Evolutionary conservation across 495 filamentous ascomycete species (phyloP).

Genomic region (Aspergillus sclerotiicarbonarius): DNA sequence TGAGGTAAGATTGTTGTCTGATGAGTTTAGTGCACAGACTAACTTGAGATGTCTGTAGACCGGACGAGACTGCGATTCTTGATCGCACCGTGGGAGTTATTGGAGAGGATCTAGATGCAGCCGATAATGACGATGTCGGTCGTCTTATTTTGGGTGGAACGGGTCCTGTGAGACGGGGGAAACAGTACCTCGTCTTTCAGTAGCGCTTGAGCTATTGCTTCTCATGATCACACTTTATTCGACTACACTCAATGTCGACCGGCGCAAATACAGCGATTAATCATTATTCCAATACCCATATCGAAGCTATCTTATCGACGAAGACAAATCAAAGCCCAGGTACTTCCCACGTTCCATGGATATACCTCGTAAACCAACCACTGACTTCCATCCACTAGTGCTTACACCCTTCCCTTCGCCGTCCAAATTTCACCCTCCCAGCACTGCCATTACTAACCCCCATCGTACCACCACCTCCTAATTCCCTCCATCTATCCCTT

Average conservation of each 20-base stretch:
- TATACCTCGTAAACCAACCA: no score
- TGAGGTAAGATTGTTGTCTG: neutral
- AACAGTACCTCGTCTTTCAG: neutral
- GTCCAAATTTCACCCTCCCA: neutral
- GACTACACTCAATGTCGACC: no score
- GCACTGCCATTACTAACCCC: neutral
- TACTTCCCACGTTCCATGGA: no score
- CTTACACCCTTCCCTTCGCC: no score
- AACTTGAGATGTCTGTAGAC: neutral
- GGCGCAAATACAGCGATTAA: no score
- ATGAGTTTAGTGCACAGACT: neutral
- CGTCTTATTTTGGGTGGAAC: neutral
- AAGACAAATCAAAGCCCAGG: no score
- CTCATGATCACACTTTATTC: no score
- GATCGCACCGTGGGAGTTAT: neutral
- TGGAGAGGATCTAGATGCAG: neutral
- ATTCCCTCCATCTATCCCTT: no score
- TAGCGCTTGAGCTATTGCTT: no score
- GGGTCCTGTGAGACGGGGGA: neutral
- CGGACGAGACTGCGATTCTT: neutral
- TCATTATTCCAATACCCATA: no score
- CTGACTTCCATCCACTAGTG: no score
- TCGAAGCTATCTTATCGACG: no score
- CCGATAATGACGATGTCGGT: neutral
- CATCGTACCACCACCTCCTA: neutral